Base-by-base conservation (phyloP, 768 basidiomycete genomes). In the Mycena vulgaris region DNA sequence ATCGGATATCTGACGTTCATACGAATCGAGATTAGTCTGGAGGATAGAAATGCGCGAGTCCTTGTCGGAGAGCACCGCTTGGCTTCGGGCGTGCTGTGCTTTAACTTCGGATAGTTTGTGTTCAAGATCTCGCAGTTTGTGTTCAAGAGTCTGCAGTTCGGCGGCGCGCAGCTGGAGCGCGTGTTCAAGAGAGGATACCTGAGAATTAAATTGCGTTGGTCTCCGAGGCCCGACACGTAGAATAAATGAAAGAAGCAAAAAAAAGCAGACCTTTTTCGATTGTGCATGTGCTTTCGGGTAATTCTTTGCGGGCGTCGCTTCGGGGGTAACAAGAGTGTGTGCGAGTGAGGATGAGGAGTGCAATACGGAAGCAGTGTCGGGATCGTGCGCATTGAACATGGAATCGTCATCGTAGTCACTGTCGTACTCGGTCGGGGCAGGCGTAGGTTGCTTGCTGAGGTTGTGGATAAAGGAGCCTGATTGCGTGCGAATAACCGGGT, bases 381-480 rank as follows among this genome's bases (percentile, higher is more conserved):
- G 17, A 28, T 57, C 49, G 11, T 17, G 35, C 42, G 42, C 67
- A 51, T 72, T 63, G 45, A 69, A 66, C 56, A 40, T 33, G n/a
- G n/a, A n/a, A n/a, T n/a, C n/a, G n/a, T n/a, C n/a, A n/a, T 67
- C 72, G 16, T 65, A 69, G 21, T 78, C 77, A 13, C 76, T 57
- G 10, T 77, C n/a, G n/a, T n/a, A n/a, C 69, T 80, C 62, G 75
- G 77, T 87, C 35, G 87, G 86, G 25, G 86, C 85, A 60, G 88
- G 88, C 1, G 87, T 88, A 14, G 87, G 87, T 27, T 80, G 86
- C 70, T 85, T 85, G 78, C 85, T 88, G 39, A 85, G 45, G 37
- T 80, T 74, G 53, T 84, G 81, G 65, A 89, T 88, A 53, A 82
- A 71, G 4, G 88, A 86, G 3, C 88, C 87, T 13, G 87, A 87